Evolutionary conservation across 768 basidiomycete species (phyloP).

Genomic region (Pleurotus giganteus): DNA sequence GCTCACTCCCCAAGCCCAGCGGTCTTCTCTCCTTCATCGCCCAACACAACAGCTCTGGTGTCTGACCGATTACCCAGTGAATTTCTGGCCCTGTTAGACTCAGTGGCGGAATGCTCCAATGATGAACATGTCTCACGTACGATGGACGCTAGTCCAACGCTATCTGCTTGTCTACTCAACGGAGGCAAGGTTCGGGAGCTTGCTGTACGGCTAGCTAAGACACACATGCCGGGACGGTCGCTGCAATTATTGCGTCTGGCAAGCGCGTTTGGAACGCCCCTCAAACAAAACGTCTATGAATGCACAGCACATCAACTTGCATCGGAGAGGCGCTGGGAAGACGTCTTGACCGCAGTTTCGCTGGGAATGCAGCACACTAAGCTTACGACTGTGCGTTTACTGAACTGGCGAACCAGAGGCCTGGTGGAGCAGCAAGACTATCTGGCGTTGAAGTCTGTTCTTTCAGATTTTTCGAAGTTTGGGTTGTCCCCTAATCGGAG

Average conservation of each 20-base stretch:
- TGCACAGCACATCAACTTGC: constrained; percentile 49
- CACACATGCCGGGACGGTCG: constrained; percentile 36
- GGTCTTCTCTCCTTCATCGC: constrained; percentile 3
- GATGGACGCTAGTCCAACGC: constrained; percentile 17
- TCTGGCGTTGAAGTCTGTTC: constrained; percentile 37
- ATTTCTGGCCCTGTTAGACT: constrained; percentile 1
- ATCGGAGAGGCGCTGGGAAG: constrained; percentile 43
- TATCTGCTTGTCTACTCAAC: constrained; percentile 27
- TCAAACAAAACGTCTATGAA: constrained; percentile 61
- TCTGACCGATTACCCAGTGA: not conserved
- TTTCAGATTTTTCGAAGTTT: constrained; percentile 49
- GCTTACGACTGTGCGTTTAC: constrained; percentile 49
- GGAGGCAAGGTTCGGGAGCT: constrained; percentile 29
- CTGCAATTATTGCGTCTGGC: constrained; percentile 46
- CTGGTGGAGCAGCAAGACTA: constrained; percentile 54
- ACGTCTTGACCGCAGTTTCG: constrained; percentile 44
- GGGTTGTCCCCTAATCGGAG: constrained; percentile 49
- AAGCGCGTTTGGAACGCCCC: constrained; percentile 43
- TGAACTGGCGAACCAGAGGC: constrained; percentile 72
- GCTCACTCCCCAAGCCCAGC: not conserved
- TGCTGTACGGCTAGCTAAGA: constrained; percentile 30
- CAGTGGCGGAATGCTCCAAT: not conserved
- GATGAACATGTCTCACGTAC: constrained; percentile 8
- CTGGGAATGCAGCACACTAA: constrained; percentile 50
- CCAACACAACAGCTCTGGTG: not conserved